Percentiles rank a stretch among this genome's conserved stretches.
Evolutionary conservation across 192 early-diverging fungal genomes (phyloP).

Genomic region (Cetraspora pellucida): DNA sequence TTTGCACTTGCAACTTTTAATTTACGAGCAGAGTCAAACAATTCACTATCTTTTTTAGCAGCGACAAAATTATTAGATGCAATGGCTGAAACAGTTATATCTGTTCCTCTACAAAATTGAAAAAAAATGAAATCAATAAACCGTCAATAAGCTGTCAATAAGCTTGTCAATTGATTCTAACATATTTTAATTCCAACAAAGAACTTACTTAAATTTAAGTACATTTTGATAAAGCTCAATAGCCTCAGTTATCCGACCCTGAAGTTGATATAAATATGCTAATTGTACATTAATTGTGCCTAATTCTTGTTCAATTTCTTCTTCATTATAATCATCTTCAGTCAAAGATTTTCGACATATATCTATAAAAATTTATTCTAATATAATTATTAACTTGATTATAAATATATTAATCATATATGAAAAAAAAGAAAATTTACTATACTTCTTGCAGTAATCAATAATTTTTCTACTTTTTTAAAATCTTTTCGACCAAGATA

Average conservation of each 20-base stretch:
- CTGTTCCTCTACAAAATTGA: conserved; percentile 43
- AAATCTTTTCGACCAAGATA: conserved; percentile 57
- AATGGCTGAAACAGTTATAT: conserved; percentile 60
- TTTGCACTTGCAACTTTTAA: conserved; percentile 56
- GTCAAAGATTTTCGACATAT: conserved; percentile 53
- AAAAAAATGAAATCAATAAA: neutral
- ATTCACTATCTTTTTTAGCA: conserved; percentile 56
- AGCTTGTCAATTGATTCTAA: neutral
- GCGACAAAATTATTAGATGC: conserved; percentile 72
- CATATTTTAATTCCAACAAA: neutral
- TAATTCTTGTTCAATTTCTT: conserved; percentile 69
- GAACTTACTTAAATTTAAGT: conserved; percentile 54
- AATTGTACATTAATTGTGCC: conserved; percentile 64
- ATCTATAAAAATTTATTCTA: conserved; percentile 33
- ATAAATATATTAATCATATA: too few relatives aligned
- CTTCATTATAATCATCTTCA: conserved; percentile 57
- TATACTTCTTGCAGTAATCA: conserved; percentile 62
- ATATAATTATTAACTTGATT: neutral
- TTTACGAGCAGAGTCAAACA: conserved; percentile 61
- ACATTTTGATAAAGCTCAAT: conserved; percentile 61
- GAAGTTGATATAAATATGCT: conserved; percentile 68
- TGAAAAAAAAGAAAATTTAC: neutral
- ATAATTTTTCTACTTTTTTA: conserved; percentile 51
- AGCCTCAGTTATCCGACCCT: conserved; percentile 56
- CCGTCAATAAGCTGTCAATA: neutral